phyloP scores from a whole-genome alignment of 2,329 filamentous ascomycete species.

The Dothistroma septosporum region DNA sequence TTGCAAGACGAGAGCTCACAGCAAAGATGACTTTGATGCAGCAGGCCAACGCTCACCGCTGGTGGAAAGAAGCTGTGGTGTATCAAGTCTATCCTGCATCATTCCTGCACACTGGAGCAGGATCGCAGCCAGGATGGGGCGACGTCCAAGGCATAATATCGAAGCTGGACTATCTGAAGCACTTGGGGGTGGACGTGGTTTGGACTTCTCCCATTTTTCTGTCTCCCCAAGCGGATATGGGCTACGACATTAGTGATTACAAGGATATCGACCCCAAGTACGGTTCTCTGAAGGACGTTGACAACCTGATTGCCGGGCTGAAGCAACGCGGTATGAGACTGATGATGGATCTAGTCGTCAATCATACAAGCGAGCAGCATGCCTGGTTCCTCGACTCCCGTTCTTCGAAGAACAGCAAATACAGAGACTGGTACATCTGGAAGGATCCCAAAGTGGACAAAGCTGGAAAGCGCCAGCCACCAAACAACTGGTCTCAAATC shows the following conservation, averaged over 20 bases:
- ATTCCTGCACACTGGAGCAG: conserved; percentile 56
- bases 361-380: conserved; percentile 44
- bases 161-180: conserved; percentile 60
- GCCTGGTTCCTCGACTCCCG: conserved; percentile 56
- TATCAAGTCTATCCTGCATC: conserved; percentile 56
- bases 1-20: background rate
- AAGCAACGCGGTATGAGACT: conserved; percentile 47
- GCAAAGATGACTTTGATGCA: background rate
- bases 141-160: conserved; percentile 63
- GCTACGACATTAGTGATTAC: conserved; percentile 50
- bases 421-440: conserved; percentile 66
- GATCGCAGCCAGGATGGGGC: conserved; percentile 52
- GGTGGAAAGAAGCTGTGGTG: conserved; percentile 40
- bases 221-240: conserved; percentile 53
- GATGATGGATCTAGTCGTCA: conserved; percentile 45
- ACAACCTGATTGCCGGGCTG: conserved; percentile 41
- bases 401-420: conserved; percentile 48
- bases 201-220: conserved; percentile 62
- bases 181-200: conserved; percentile 60
- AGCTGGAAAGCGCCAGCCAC: conserved; percentile 53
- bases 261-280: conserved; percentile 47
- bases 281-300: conserved; percentile 45
- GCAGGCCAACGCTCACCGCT: conserved; percentile 15
- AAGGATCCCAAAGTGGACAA: conserved; percentile 52
- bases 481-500: conserved; percentile 51